Base-by-base conservation (phyloP, 441 rosid species). In the Pelargonium australe region DNA sequence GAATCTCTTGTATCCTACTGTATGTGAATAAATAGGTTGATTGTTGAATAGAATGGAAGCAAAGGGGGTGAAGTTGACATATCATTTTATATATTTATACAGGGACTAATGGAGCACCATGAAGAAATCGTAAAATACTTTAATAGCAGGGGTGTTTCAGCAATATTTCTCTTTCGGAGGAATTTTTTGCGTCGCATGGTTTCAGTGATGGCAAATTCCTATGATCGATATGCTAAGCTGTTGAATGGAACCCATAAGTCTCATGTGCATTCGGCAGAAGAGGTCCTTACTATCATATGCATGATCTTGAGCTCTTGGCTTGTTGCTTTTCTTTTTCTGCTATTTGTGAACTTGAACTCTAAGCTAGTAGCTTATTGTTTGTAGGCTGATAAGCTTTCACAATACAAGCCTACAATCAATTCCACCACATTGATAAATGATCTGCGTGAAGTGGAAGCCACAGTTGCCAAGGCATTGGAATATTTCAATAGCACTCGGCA, bases 221-320 rank as follows among this genome's bases (percentile, higher is more conserved):
- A 88, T 75, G 99, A 95, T 63, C 91, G 87, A 31, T 67, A 80
- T 63, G 97, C 97, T 61, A 95, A 90, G 86, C 78, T 87, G 66
- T 80, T 95, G 84, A 95, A 95, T 78, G 99, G 99, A 66, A 88
- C 90, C 63, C 99, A 95, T 75, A 90, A 90, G 80, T 89, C 99
- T 75, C 99, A 95, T 78, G 99, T 95, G 73, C 99, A 95, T 82
- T 89, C 96, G 20, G 65, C 37, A 10, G 81, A 86, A 80, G 99
- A 95, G 97, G 99, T 94, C 12, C 67, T 49, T 14, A n/a, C 66
- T 66, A 40, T 12, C 41, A 37, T 37, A 37, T 37, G 41, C 70
- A 75, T 63, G 75, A 61, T 66, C 41, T 67, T 37, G 40, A 79
- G 25, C 58, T 63, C 19, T 71, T 70, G 44, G 57, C 69, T 77